Evolutionary conservation across 805 yeast genomes (phyloP), one percentile per base, ranked within the genome.

Genomic region (Hanseniaspora lachancei): DNA sequence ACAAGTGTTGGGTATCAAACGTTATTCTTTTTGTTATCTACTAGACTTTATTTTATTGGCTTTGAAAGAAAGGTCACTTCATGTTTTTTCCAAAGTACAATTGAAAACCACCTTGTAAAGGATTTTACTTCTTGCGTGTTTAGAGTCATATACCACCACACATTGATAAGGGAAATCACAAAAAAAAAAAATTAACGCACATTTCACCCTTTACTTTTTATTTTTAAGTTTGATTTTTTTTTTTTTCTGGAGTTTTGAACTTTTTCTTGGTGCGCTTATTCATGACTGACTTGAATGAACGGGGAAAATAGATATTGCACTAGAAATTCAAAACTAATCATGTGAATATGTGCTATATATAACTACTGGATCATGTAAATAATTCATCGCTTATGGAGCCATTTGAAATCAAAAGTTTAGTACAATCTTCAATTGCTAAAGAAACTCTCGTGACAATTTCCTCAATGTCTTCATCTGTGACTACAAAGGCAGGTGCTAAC

Each of bases 401-500:
- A 32, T 62, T 64, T 13, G 58, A 56, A 24, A 55, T 57, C 34
- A 62, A 53, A 32, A 49, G 43, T 40, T 56, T 57, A 13, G 62
- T 56, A 20, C 65, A 50, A 23, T 74, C 77, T 42, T 61, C 61
- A 49, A 78, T 69, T 24, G 79, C 64, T 51, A 70, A 70, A 36
- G 63, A 62, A 47, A 75, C 60, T 57, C 73, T 73, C 57, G 63
- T 68, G 21, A 69, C 72, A 51, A 77, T 72, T 41, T 68, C 66
- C 47, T 73, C 72, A 46, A 72, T 74, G 50, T 74, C 75, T 10
- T 68, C 71, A 58, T 70, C 72, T 38, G 74, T 70, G 58, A 74
- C 66, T 46, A 68, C 66, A 63, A 69, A 77, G 13, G 77, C 67
- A 8, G 80, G 81, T 5, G 78, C 79, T 44, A 74, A 65, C n/a